Evolutionary conservation across 495 filamentous ascomycete genomes (phyloP).

Genomic region (Podospora tetraspora): DNA sequence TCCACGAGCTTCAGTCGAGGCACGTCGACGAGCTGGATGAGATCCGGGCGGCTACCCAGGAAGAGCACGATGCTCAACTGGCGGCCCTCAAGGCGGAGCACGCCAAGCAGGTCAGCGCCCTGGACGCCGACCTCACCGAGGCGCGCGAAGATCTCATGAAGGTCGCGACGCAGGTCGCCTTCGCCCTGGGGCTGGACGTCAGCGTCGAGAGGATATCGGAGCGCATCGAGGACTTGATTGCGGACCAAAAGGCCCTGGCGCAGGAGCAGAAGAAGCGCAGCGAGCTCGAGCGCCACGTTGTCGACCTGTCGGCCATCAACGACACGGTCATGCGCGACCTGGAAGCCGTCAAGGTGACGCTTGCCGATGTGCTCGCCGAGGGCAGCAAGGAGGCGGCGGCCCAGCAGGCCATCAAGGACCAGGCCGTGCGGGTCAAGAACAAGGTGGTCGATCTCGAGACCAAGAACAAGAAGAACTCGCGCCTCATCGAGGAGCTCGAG

Average conservation of each 20-base stretch:
- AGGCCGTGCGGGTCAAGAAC: slow-evolving; percentile 67
- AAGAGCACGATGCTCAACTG: slow-evolving; percentile 41
- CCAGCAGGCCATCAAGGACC: slow-evolving; percentile 56
- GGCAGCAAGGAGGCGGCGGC: slow-evolving; percentile 41
- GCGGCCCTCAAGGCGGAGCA: slow-evolving; percentile 49
- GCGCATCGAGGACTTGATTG: slow-evolving; percentile 48
- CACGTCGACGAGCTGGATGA: slow-evolving; percentile 48
- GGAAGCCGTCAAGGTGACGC: slow-evolving; percentile 42
- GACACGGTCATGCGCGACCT: slow-evolving; percentile 52
- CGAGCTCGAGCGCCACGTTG: slow-evolving; percentile 44
- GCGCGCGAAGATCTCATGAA: slow-evolving; percentile 64
- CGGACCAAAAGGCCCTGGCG: slow-evolving; percentile 42
- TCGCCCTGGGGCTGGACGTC: slow-evolving; percentile 48
- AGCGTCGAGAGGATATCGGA: slow-evolving; percentile 51
- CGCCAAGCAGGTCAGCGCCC: slow-evolving; percentile 51
- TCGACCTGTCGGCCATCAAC: slow-evolving; percentile 49
- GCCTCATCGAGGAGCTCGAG: slow-evolving; percentile 90
- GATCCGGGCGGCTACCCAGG: slow-evolving; percentile 35
- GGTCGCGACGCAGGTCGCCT: slow-evolving; percentile 52
- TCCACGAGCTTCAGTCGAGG: slow-evolving; percentile 40
- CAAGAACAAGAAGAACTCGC: slow-evolving; percentile 74
- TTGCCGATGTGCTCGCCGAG: slow-evolving; percentile 41
- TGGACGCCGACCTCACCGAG: slow-evolving; percentile 65
- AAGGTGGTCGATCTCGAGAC: slow-evolving; percentile 60
- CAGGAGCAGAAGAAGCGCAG: slow-evolving; percentile 53